These are phyloP conservation scores for Podaxis sp. DNA, from an alignment of 768 basidiomycete species.

Conservation along the genomic window DNA sequence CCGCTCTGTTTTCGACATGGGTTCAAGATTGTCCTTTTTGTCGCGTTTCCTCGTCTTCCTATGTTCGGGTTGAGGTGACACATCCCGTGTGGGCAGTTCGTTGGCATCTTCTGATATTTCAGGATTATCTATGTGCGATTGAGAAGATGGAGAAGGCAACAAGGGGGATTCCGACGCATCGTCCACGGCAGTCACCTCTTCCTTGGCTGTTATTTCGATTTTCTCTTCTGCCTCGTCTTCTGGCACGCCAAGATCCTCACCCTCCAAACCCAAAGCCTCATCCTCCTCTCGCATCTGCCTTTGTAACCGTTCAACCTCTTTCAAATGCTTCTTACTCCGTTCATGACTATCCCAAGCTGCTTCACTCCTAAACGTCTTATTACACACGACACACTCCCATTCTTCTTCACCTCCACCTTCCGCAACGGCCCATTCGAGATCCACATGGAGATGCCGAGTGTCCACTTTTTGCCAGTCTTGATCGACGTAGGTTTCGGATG, in stretches of 20 bases:
- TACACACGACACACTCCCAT: slow-evolving; percentile 96
- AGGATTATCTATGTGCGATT: background rate
- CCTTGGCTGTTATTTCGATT: background rate
- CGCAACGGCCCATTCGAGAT: slow-evolving; percentile 73
- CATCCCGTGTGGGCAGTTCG: background rate
- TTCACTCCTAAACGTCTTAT: slow-evolving; percentile 86
- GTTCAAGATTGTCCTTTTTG: background rate
- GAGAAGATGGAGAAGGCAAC: slow-evolving; percentile 1
- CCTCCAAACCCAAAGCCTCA: slow-evolving; percentile 56
- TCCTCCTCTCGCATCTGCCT: slow-evolving; percentile 78
- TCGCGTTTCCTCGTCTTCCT: background rate
- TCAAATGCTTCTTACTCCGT: slow-evolving; percentile 90
- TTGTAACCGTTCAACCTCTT: slow-evolving; percentile 78
- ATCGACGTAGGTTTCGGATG: slow-evolving; percentile 58
- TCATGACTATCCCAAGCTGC: slow-evolving; percentile 97
- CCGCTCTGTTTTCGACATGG: slow-evolving; percentile 17
- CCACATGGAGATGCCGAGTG: slow-evolving; percentile 43
- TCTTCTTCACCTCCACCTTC: slow-evolving; percentile 75
- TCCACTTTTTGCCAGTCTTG: slow-evolving; percentile 88
- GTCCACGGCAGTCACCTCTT: background rate
- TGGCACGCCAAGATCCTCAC: slow-evolving; percentile 14
- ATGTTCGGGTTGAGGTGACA: slow-evolving; percentile 1
- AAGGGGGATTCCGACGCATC: background rate
- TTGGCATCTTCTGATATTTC: slow-evolving; percentile 16
- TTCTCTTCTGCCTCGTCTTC: slow-evolving; percentile 10